Evolutionary conservation across 352 stramenopile genomes (phyloP).

Genomic region (Globisporangium irregulare): DNA sequence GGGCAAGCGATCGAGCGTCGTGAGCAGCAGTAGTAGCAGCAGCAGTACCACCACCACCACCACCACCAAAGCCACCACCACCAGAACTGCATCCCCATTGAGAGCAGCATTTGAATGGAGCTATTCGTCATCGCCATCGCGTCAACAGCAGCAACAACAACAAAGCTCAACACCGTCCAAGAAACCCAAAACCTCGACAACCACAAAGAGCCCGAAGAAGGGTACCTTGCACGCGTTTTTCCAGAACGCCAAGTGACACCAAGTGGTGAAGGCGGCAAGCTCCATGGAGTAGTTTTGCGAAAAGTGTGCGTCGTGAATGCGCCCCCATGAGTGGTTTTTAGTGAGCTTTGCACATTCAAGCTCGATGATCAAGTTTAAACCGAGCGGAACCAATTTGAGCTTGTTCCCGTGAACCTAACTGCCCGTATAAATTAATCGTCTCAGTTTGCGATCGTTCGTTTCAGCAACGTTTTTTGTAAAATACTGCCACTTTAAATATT

Average conservation of each 20-base stretch:
- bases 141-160: not conserved
- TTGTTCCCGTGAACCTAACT: too few relatives aligned
- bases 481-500: too few relatives aligned
- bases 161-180: constrained; percentile 9
- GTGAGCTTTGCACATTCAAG: too few relatives aligned
- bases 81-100: not conserved
- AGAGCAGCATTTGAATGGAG: not conserved
- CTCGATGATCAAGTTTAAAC: too few relatives aligned
- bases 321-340: too few relatives aligned
- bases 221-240: constrained; percentile 38
- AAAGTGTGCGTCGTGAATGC: too few relatives aligned
- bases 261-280: too few relatives aligned
- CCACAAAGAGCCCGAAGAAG: constrained; percentile 15
- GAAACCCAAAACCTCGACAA: constrained; percentile 3
- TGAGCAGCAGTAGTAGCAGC: not conserved
- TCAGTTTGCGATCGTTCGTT: too few relatives aligned
- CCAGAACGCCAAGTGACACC: constrained; percentile 19
- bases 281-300: too few relatives aligned
- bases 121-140: not conserved
- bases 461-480: too few relatives aligned
- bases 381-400: too few relatives aligned
- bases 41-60: not conserved
- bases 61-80: not conserved
- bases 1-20: constrained; percentile 24
- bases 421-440: too few relatives aligned